Percentiles rank a stretch among this genome's conserved stretches.
These are phyloP conservation scores for Raphanus hybrid DNA, from an alignment of 441 rosid genomes.

Conservation along the genomic window DNA sequence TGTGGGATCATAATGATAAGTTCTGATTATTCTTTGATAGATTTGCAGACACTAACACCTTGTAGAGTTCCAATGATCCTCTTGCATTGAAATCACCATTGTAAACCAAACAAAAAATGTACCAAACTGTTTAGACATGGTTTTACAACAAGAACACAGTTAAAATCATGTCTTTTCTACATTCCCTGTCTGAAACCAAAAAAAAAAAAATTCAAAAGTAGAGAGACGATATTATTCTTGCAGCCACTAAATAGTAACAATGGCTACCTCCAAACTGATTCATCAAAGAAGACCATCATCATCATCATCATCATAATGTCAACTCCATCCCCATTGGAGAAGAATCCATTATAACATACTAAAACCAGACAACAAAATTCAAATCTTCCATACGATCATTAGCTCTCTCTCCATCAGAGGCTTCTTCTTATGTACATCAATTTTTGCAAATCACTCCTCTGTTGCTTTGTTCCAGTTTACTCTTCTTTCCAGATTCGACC, in stretches of 20 bases:
- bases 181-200: conserved; percentile 27
- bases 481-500: conserved; percentile 91
- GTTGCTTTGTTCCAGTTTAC: background rate
- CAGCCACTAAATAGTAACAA: conserved; percentile 27
- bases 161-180: conserved; percentile 36
- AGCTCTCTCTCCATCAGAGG: conserved; percentile 23
- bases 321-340: conserved; percentile 30
- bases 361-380: conserved; percentile 33
- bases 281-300: conserved; percentile 34
- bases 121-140: conserved; percentile 33
- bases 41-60: conserved; percentile 65
- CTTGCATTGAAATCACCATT: conserved; percentile 6
- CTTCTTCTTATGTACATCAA: conserved; percentile 42
- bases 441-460: conserved; percentile 1
- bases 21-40: conserved; percentile 60
- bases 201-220: conserved; percentile 15
- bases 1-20: background rate
- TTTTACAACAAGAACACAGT: conserved; percentile 37
- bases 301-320: conserved; percentile 29
- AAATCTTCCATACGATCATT: conserved; percentile 37
- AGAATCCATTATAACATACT: conserved; percentile 30
- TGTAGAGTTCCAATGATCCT: background rate
- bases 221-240: conserved; percentile 29
- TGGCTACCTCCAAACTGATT: conserved; percentile 38
- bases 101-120: background rate